Evolutionary conservation across 2,329 filamentous ascomycete species (phyloP).

Genomic region (Monosporascus ibericus): DNA sequence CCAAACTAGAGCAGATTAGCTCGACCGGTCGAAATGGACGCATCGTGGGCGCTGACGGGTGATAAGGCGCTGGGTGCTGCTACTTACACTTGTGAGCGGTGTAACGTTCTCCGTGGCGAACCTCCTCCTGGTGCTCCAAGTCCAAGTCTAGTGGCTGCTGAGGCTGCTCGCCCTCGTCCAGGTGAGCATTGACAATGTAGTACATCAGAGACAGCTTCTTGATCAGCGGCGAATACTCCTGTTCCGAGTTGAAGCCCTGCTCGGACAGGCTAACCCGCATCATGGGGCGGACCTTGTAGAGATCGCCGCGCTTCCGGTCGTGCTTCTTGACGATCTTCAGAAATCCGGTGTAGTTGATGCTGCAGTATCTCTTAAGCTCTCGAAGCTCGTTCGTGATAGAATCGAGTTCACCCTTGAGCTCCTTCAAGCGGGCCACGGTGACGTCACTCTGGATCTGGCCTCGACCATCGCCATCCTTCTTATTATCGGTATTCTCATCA

Average conservation of each 20-base stretch:
- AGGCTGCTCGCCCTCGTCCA: conserved; percentile 51
- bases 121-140: conserved; percentile 47
- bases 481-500: neutral
- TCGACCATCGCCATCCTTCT: neutral
- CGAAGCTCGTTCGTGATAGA: conserved; percentile 83
- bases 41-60: neutral
- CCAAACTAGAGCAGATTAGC: conserved; percentile 59
- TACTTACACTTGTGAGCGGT: conserved; percentile 77
- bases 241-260: conserved; percentile 88
- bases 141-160: conserved; percentile 40
- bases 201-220: conserved; percentile 94
- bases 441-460: conserved; percentile 39
- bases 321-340: conserved; percentile 99
- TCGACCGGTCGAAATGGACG: neutral
- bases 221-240: conserved; percentile 79
- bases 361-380: conserved; percentile 90
- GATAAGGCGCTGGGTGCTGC: neutral
- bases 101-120: conserved; percentile 65
- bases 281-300: conserved; percentile 85
- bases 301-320: conserved; percentile 81
- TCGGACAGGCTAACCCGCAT: conserved; percentile 85
- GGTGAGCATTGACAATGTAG: conserved; percentile 81
- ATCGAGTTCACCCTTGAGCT: conserved; percentile 76
- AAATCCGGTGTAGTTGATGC: conserved; percentile 95
- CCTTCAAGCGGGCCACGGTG: conserved; percentile 51